Conservation (phyloP, 2,329 filamentous ascomycete genomes). For the Pseudopyricularia cyperi region DNA sequence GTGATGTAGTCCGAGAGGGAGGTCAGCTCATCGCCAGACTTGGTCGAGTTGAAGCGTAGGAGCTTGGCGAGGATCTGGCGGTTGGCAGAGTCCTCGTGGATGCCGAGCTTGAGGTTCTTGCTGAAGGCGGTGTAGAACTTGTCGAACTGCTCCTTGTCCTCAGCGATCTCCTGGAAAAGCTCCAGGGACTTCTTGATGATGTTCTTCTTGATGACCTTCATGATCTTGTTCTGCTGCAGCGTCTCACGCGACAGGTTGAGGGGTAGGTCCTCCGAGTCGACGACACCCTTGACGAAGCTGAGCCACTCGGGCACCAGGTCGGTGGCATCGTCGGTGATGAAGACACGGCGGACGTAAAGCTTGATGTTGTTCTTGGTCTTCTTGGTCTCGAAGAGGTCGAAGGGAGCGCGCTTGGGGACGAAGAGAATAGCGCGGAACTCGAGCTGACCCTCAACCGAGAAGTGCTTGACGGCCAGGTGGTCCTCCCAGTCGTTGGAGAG, state of each 20-base stretch:
- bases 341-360: slow-evolving; percentile 98
- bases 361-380: slow-evolving; percentile 99
- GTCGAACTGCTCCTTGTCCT: slow-evolving; percentile 99
- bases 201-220: slow-evolving; percentile 99
- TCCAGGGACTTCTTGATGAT: slow-evolving; percentile 99
- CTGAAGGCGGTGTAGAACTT: slow-evolving; percentile 99
- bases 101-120: slow-evolving; percentile 99
- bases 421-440: slow-evolving; percentile 99
- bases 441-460: slow-evolving; percentile 99
- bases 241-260: slow-evolving; percentile 99
- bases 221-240: slow-evolving; percentile 99
- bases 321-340: slow-evolving; percentile 99
- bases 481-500: slow-evolving; percentile 99
- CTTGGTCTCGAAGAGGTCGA: slow-evolving; percentile 99
- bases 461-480: slow-evolving; percentile 99
- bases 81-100: slow-evolving; percentile 99
- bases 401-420: slow-evolving; percentile 98
- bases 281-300: slow-evolving; percentile 98
- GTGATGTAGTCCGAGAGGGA: slow-evolving; percentile 96
- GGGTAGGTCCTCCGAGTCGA: slow-evolving; percentile 98
- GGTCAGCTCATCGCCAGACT: slow-evolving; percentile 91
- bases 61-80: slow-evolving; percentile 87
- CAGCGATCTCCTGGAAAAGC: slow-evolving; percentile 97
- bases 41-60: slow-evolving; percentile 96
- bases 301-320: slow-evolving; percentile 99